Conservation (phyloP, 176 grass and related monocot species). For the Bolboschoenus planiculmis region DNA sequence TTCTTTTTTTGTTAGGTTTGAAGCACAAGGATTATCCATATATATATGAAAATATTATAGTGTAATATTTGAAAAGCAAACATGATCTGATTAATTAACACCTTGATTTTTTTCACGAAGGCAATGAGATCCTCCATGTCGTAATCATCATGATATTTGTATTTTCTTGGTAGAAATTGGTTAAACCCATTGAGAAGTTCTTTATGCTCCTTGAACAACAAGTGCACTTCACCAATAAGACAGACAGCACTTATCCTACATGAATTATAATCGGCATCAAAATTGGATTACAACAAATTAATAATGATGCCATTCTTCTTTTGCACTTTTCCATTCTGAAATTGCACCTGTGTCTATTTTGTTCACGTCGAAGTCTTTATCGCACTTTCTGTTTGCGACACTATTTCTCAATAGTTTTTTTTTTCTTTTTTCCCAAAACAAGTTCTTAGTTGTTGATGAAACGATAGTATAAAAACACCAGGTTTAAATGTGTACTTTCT, state of each 20-base stretch:
- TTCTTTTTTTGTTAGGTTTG: not conserved
- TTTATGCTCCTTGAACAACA: slow-evolving; percentile 4
- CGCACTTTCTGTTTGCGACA: not conserved
- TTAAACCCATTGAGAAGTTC: not conserved
- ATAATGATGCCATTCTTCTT: not conserved
- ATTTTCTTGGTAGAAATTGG: not conserved
- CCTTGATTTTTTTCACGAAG: not conserved
- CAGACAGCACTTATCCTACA: not conserved
- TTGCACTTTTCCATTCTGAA: not conserved
- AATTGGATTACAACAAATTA: not conserved
- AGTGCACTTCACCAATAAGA: not conserved
- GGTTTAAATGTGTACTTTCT: not conserved
- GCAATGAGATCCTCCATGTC: not conserved
- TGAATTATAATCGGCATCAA: no score
- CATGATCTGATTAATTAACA: not conserved
- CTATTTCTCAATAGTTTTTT: not conserved
- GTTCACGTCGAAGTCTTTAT: not conserved
- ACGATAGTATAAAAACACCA: not conserved
- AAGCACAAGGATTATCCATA: not conserved
- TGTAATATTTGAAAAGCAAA: not conserved
- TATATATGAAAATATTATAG: not conserved
- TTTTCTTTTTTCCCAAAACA: not conserved
- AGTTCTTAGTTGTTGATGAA: not conserved
- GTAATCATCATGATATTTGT: not conserved
- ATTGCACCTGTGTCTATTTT: not conserved